A percentile compares a stretch with the other conserved stretches of the same genome.
Conservation (phyloP, 1,284 basidiomycete species). For the Sanghuangporus baumii region DNA sequence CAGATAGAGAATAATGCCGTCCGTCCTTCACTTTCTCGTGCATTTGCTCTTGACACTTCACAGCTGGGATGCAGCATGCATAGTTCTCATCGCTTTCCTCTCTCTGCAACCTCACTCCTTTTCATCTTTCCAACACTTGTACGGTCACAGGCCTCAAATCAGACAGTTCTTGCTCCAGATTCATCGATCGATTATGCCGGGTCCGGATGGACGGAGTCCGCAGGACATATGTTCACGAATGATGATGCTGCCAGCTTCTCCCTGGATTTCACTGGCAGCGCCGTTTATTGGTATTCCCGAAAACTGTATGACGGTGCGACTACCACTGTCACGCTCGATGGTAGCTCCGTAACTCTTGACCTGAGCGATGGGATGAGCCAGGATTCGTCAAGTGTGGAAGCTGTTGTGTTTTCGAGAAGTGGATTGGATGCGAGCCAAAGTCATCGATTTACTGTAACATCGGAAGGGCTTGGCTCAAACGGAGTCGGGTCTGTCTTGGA, state of each 20-base stretch:
- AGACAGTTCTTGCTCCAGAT: background rate
- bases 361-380: background rate
- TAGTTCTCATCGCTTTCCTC: background rate
- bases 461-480: background rate
- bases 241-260: background rate
- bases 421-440: constrained; percentile 2
- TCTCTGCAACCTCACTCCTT: background rate
- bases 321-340: background rate
- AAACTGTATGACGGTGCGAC: background rate
- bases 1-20: background rate
- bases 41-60: too few species aligned
- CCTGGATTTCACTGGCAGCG: background rate
- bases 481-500: background rate
- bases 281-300: background rate
- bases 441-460: constrained; percentile 4
- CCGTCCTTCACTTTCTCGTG: background rate
- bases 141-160: background rate
- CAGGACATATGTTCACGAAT: background rate
- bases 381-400: background rate
- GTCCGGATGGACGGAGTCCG: background rate
- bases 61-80: too few species aligned
- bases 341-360: background rate
- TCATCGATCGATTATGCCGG: background rate
- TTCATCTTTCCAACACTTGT: background rate
- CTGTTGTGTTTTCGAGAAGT: background rate